A percentile compares a stretch with the other conserved stretches of the same genome.
Conservation (phyloP, 352 stramenopile genomes). For the Globisporangium middletonii region DNA sequence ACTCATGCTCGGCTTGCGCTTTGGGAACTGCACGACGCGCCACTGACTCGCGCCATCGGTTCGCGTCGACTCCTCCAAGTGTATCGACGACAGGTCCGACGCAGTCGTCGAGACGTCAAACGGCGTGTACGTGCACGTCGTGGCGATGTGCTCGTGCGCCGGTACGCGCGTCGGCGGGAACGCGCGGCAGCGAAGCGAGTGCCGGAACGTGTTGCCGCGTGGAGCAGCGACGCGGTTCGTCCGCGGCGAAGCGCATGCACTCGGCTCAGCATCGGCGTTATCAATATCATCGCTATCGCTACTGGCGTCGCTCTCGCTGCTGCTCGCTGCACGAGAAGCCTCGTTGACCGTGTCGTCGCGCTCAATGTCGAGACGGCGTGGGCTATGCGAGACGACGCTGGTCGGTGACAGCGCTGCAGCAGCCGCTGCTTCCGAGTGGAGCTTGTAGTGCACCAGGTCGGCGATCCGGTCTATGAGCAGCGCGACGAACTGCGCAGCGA, state of each 20-base stretch:
- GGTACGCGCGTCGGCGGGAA: slow-evolving; percentile 37
- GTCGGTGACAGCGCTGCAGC: neutral
- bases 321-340: neutral
- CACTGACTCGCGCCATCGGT: slow-evolving; percentile 19
- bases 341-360: neutral
- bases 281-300: neutral
- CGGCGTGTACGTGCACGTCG: slow-evolving; percentile 24
- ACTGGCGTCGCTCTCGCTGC: neutral
- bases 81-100: slow-evolving; percentile 19
- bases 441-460: slow-evolving; percentile 15
- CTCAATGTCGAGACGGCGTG: neutral
- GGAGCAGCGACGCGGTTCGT: neutral
- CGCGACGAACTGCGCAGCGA: slow-evolving; percentile 19
- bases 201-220: slow-evolving; percentile 26
- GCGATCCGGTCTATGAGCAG: slow-evolving; percentile 9
- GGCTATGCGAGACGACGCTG: neutral
- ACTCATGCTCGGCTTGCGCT: slow-evolving; percentile 19
- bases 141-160: slow-evolving; percentile 21
- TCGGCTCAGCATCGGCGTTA: neutral
- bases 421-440: slow-evolving; percentile 11
- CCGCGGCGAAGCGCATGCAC: neutral
- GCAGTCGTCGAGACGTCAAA: slow-evolving; percentile 18
- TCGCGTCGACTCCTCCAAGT: slow-evolving; percentile 7
- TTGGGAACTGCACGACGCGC: slow-evolving; percentile 38
- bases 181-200: slow-evolving; percentile 24